Evolutionary conservation across 2,329 filamentous ascomycete genomes (phyloP).

Genomic region (Ophiostoma quercus): DNA sequence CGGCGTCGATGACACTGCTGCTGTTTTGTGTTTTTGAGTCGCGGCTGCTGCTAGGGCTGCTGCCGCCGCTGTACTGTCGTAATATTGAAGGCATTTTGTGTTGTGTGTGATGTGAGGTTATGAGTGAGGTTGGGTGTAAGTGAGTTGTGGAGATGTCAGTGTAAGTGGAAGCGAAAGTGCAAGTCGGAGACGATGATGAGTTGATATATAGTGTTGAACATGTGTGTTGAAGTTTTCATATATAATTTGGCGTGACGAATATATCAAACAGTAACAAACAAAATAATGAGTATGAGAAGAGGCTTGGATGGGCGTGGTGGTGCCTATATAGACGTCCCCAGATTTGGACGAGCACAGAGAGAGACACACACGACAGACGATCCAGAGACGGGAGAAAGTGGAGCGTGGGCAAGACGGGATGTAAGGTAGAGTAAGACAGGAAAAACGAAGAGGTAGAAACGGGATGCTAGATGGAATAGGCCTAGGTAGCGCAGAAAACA

Average conservation of each 20-base stretch:
- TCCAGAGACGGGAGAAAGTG: neutral
- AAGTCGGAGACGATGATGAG: neutral
- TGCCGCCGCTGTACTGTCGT: constrained; percentile 32
- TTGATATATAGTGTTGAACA: neutral
- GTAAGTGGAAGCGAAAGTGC: neutral
- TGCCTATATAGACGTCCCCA: constrained; percentile 7
- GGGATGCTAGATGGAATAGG: neutral
- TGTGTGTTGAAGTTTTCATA: neutral
- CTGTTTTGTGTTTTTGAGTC: constrained; percentile 39
- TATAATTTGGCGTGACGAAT: neutral
- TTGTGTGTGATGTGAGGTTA: constrained; percentile 7
- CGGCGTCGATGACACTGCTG: constrained; percentile 41
- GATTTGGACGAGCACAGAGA: neutral
- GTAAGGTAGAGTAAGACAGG: neutral
- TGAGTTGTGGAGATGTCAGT: neutral
- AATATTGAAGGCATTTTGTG: constrained; percentile 34
- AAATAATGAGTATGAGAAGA: neutral
- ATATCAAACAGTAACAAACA: neutral
- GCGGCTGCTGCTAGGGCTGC: constrained; percentile 27
- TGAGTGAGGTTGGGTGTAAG: constrained; percentile 6
- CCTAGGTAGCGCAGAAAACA: neutral
- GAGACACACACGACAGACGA: neutral
- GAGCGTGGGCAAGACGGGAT: neutral
- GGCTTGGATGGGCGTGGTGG: neutral
- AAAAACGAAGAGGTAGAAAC: neutral